Evolutionary conservation across 306 rosid genomes (phyloP), one percentile per base, ranked within the genome.

Genomic region (Vigna mungo): DNA sequence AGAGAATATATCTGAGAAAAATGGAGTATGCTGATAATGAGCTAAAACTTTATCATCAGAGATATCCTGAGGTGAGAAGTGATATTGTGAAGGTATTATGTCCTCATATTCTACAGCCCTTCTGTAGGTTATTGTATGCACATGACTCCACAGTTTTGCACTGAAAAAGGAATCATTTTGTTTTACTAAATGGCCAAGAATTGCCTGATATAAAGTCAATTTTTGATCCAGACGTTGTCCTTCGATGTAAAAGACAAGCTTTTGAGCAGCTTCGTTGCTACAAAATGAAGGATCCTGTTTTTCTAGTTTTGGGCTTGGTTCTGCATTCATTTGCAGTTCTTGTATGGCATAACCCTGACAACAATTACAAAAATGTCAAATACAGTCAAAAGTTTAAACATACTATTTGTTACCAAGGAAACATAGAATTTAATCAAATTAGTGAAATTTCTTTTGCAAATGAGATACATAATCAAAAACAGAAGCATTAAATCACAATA

Each of bases 191-290:
- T 85, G 93, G 59, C 80, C 65, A 71, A 96, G 89, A 87, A 96
- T 87, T 65, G 96, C 92, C 85, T 96, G 99, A 82, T 96, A 96
- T 32, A 96, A 62, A 20, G 94, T 91, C 86, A 85, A 74, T 36
- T 83, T 78, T 78, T 71, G 84, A 65, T 89, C 90, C 63, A 96
- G 83, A 70, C 75, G 82, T 77, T 91, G 88, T 80, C 88, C 97
- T 46, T 90, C 99, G 23, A 93, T 90, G 80, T 71, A 87, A 87
- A 92, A 88, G 68, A 78, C 77, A 84, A 96, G 89, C 74, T 88
- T 92, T 2, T 82, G 87, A 75, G 81, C 76, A 81, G 84, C 83
- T 75, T 84, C 82, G 58, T 77, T 68, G 69, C 91, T 84, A 74
- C 83, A 78, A 81, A 90, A 80, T 77, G 81, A 68, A 62, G 61